Evolutionary conservation across 768 basidiomycete species (phyloP).

Genomic region (Kondoa subrosea): DNA sequence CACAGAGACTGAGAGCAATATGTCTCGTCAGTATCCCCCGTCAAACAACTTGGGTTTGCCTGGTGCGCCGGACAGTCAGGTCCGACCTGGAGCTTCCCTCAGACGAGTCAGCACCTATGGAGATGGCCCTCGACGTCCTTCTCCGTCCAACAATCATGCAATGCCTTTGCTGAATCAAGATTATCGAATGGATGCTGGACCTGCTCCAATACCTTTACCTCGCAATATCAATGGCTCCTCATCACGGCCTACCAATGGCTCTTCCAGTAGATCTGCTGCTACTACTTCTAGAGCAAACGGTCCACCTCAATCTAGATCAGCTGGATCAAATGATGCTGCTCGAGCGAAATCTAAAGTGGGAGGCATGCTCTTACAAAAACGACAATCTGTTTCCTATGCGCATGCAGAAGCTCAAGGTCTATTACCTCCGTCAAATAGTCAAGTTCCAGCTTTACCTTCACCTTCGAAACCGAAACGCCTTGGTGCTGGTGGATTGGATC

Average conservation of each 20-base stretch:
- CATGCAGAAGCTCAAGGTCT: background rate
- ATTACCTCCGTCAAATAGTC: background rate
- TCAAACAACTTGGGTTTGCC: too few species aligned
- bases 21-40: too few species aligned
- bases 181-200: background rate
- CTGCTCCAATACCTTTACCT: background rate
- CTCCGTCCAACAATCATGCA: background rate
- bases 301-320: background rate
- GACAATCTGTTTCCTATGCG: slow-evolving; percentile 5
- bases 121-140: background rate
- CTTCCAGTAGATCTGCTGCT: too few species aligned
- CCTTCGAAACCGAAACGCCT: background rate
- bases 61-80: too few species aligned
- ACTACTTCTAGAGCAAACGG: background rate
- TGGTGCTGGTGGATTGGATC: background rate
- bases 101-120: background rate
- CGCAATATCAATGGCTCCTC: background rate
- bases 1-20: too few species aligned
- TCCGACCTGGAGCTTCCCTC: too few species aligned
- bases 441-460: background rate
- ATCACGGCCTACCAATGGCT: too few species aligned
- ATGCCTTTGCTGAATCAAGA: background rate
- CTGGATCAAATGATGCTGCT: background rate
- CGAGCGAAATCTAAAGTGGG: slow-evolving; percentile 1
- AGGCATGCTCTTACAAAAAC: slow-evolving; percentile 5